Evolutionary conservation across 148 eudicot genomes (phyloP).

Genomic region (Rhododendron ovatum): DNA sequence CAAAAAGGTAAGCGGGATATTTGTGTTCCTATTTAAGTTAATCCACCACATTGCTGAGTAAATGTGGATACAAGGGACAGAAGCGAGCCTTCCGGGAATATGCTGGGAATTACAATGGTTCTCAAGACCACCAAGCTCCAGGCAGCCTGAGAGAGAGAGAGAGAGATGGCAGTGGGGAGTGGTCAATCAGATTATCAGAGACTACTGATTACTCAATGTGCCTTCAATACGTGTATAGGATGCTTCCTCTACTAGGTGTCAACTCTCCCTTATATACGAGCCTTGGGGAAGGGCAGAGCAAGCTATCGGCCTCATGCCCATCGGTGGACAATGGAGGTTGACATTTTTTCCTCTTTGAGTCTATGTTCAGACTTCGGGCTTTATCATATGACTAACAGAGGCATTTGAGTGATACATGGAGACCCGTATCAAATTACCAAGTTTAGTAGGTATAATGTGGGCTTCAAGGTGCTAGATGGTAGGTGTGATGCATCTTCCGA

Average conservation of each 20-base stretch:
- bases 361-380: neutral
- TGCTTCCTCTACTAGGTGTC: neutral
- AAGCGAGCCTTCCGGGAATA: neutral
- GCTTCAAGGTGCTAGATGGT: neutral
- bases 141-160: neutral
- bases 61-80: neutral
- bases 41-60: neutral
- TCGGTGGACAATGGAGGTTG: neutral
- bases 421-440: too few relatives aligned
- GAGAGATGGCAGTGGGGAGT: neutral
- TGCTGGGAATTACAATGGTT: neutral
- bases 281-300: neutral
- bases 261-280: neutral
- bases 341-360: neutral
- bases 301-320: neutral
- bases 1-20: neutral
- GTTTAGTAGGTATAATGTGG: neutral
- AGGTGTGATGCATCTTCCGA: neutral
- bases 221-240: neutral
- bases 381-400: neutral
- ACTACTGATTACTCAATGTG: neutral
- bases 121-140: neutral
- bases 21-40: neutral
- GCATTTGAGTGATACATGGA: neutral
- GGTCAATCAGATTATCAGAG: neutral